Evolutionary conservation across 208 protist species (phyloP), one percentile per base, ranked within the genome.

Genomic region (Blechomonas ayalai): DNA sequence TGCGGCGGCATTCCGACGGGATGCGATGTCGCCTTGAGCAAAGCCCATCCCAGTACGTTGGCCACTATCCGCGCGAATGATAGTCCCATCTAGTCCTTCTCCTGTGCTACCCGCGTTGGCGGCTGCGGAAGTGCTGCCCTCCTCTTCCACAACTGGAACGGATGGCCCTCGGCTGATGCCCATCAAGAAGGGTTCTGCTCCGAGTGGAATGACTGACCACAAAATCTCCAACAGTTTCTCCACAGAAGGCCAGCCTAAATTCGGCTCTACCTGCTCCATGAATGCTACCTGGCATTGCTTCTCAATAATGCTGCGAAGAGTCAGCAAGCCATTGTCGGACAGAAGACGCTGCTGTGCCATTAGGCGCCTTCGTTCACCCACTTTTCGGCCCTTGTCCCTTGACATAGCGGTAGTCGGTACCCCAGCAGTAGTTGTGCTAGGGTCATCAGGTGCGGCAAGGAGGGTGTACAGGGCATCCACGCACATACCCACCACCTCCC

Each of bases 171-270:
- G 15, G 20, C 54, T 41, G 19, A 63, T 28, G 36, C 56, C n/a
- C 29, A 50, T n/a, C n/a, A n/a, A n/a, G n/a, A n/a, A n/a, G n/a
- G n/a, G n/a, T n/a, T n/a, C n/a, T n/a, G n/a, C n/a, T n/a, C n/a
- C n/a, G n/a, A n/a, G n/a, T 36, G 49, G 54, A 29, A 47, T 32
- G 13, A 63, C 56, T 10, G 50, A 44, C 4, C 34, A 8, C 23
- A 90, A 48, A 4, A 81, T 61, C 7, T 84, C 59, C 13, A 90
- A 53, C 6, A 89, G 43, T 23, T 53, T 58, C 22, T 84, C 52
- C 2, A 84, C 28, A n/a, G 38, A 63, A 6, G 44, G 2, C 80
- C 80, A 89, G 28, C 72, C 75, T 18, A 76, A 38, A 16, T 29
- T 12, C 1, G 76, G 73, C 19, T 66, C 41, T 13, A 50, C 60